phyloP scores from a whole-genome alignment of 2,329 filamentous ascomycete species.

The Ascochyta rabiei region DNA sequence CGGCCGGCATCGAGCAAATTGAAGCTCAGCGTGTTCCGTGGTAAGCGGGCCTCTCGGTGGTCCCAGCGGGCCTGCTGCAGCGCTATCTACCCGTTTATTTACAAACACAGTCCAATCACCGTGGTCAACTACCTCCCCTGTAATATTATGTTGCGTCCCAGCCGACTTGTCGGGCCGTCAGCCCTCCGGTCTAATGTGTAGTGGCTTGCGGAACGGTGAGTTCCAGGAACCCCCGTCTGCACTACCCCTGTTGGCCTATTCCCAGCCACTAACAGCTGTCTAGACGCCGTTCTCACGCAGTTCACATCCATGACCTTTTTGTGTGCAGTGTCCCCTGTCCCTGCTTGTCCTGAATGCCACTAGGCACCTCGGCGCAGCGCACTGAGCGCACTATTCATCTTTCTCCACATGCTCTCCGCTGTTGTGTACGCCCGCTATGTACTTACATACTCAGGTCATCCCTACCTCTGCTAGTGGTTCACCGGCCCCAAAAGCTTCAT shows the following conservation, averaged over 20 bases:
- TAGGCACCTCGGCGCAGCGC: constrained; percentile 34
- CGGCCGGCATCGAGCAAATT: constrained; percentile 31
- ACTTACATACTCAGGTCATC: constrained; percentile 43
- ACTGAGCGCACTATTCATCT: constrained; percentile 39
- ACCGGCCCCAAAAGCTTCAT: constrained; percentile 34
- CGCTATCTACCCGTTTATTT: constrained; percentile 46
- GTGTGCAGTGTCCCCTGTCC: constrained; percentile 36
- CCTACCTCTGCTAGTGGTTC: constrained; percentile 39
- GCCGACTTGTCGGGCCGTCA: constrained; percentile 38
- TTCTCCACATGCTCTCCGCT: constrained; percentile 47
- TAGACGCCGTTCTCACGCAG: constrained; percentile 22
- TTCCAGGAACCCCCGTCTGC: constrained; percentile 29
- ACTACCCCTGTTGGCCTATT: constrained; percentile 25
- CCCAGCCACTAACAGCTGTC: constrained; percentile 34
- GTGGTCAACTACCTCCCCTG: constrained; percentile 27
- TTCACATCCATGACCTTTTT: constrained; percentile 32
- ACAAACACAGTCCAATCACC: constrained; percentile 32
- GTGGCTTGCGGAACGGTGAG: constrained; percentile 31
- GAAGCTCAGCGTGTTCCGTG: constrained; percentile 22
- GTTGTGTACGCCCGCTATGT: constrained; percentile 36
- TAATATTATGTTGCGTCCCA: constrained; percentile 39
- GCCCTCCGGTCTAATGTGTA: constrained; percentile 29
- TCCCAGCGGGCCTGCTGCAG: constrained; percentile 27
- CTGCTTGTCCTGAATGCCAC: constrained; percentile 32
- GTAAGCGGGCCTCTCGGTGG: constrained; percentile 12